Evolutionary conservation across 306 rosid genomes (phyloP).

Genomic region (Lathyrus sativus): DNA sequence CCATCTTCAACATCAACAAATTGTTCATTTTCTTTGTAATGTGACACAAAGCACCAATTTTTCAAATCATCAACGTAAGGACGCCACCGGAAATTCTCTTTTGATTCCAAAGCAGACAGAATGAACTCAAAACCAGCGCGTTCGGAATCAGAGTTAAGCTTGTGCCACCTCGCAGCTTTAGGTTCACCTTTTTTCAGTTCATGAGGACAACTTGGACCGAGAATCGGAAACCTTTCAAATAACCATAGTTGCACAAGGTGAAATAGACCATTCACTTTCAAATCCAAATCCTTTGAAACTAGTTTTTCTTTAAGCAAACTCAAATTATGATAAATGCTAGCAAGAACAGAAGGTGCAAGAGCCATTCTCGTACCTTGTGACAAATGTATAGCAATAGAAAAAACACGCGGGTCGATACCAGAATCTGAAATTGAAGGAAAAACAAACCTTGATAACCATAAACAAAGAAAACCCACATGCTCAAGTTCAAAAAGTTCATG

Average conservation of each 20-base stretch:
- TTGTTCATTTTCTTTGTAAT: slow-evolving; percentile 37
- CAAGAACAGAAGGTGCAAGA: slow-evolving; percentile 37
- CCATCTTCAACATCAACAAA: slow-evolving; percentile 28
- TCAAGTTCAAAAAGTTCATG: slow-evolving; percentile 39
- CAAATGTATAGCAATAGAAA: slow-evolving; percentile 33
- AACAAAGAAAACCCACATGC: slow-evolving; percentile 52
- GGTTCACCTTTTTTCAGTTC: slow-evolving; percentile 39
- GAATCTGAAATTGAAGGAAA: slow-evolving; percentile 23
- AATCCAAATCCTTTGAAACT: neutral
- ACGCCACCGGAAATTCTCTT: slow-evolving; percentile 39
- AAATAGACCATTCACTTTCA: slow-evolving; percentile 19
- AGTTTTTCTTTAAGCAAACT: slow-evolving; percentile 34
- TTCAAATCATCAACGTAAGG: slow-evolving; percentile 34
- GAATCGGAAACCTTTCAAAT: slow-evolving; percentile 36
- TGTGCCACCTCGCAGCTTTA: slow-evolving; percentile 39
- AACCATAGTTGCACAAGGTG: slow-evolving; percentile 36
- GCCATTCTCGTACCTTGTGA: slow-evolving; percentile 29
- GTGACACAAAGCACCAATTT: slow-evolving; percentile 33
- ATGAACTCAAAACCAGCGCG: neutral
- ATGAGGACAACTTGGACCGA: slow-evolving; percentile 18
- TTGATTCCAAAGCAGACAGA: slow-evolving; percentile 28
- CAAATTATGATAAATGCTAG: slow-evolving; percentile 30
- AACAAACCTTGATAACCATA: slow-evolving; percentile 47
- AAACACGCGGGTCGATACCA: neutral
- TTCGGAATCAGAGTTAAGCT: neutral